Percentiles rank a stretch among this genome's conserved stretches.
Evolutionary conservation across 2,329 filamentous ascomycete genomes (phyloP).

Genomic region (Colletotrichum horii): DNA sequence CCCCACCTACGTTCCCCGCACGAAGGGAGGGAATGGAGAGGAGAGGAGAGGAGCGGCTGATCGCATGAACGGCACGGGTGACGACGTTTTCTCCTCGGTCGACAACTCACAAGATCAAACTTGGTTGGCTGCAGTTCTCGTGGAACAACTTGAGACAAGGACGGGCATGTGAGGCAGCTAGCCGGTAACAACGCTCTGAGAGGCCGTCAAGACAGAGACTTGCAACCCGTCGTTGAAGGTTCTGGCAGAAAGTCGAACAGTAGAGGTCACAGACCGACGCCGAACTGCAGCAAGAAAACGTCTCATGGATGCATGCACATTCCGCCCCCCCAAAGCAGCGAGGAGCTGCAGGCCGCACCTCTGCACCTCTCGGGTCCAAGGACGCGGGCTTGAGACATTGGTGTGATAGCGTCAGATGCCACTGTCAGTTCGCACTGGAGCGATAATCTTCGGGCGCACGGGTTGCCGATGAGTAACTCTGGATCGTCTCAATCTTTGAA

Average conservation of each 20-base stretch:
- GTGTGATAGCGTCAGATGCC: slow-evolving; percentile 17
- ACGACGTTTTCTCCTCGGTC: background rate
- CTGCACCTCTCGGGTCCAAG: slow-evolving; percentile 5
- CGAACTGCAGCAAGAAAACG: slow-evolving; percentile 6
- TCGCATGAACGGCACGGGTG: slow-evolving; percentile 4
- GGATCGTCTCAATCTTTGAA: background rate
- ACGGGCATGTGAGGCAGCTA: slow-evolving; percentile 1
- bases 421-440: background rate
- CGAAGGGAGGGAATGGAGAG: background rate
- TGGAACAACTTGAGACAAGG: background rate
- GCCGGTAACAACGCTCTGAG: background rate
- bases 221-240: background rate
- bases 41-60: background rate
- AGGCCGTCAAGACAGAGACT: background rate
- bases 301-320: slow-evolving; percentile 3
- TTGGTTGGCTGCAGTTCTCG: background rate
- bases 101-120: background rate
- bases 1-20: background rate
- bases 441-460: background rate
- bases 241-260: background rate
- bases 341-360: background rate
- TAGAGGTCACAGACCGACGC: background rate
- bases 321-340: background rate
- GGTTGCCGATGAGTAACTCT: background rate
- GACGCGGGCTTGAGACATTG: slow-evolving; percentile 10